These are phyloP conservation scores for Blastocrithidia nonstop DNA, from an alignment of 208 protist species.

Conservation along the genomic window DNA sequence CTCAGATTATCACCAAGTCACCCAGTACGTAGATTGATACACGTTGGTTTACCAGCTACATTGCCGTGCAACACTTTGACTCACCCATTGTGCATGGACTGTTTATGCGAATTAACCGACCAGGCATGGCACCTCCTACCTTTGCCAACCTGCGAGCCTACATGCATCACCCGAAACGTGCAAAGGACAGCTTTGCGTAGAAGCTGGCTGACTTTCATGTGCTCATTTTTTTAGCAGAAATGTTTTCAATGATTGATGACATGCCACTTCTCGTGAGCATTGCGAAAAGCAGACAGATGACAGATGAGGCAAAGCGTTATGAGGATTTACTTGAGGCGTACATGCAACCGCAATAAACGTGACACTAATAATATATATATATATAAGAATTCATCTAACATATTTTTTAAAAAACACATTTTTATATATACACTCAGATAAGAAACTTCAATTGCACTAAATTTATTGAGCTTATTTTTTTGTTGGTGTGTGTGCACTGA, in stretches of 20 bases:
- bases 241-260: slow-evolving; percentile 41
- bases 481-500: not conserved
- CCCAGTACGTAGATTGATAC: slow-evolving; percentile 61
- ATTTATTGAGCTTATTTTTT: no score
- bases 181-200: slow-evolving; percentile 32
- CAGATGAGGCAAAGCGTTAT: slow-evolving; percentile 22
- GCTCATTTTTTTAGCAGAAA: slow-evolving; percentile 67
- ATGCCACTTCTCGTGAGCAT: slow-evolving; percentile 30
- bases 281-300: slow-evolving; percentile 19
- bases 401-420: not conserved
- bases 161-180: slow-evolving; percentile 64
- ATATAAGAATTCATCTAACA: not conserved
- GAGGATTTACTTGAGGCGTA: slow-evolving; percentile 19
- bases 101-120: slow-evolving; percentile 75
- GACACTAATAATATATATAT: slow-evolving; percentile 1
- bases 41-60: slow-evolving; percentile 79
- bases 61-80: slow-evolving; percentile 73
- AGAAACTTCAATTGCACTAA: no score
- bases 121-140: slow-evolving; percentile 59
- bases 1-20: slow-evolving; percentile 37
- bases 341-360: slow-evolving; percentile 2
- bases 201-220: slow-evolving; percentile 84
- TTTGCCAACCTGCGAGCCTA: slow-evolving; percentile 57
- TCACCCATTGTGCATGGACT: slow-evolving; percentile 50
- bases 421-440: slow-evolving; percentile 1